Evolutionary conservation across 352 stramenopile genomes (phyloP), one percentile per base, ranked within the genome.

Genomic region (Pythium biforme): DNA sequence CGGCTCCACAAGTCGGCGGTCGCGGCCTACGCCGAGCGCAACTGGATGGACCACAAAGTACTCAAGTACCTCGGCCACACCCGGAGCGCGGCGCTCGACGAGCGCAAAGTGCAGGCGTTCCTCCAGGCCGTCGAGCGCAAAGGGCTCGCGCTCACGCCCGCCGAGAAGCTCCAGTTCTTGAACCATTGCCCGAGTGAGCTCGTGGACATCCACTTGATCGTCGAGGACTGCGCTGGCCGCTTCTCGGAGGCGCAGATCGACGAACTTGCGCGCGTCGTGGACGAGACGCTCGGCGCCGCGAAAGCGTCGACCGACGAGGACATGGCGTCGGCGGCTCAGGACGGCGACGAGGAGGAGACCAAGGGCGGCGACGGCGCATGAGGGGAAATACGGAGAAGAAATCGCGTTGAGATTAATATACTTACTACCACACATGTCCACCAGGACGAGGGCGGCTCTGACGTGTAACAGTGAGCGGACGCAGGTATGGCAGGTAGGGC

Each of bases 21-120:
- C 55, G 77, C 83, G 43, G 79, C 81, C 56, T 92, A 94, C 62
- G 83, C 86, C 9, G 86, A 94, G 70, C 80, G 86, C 73, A 92
- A 92, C 73, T 94, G 86, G 86, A 91, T 94, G 79, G 83, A 94
- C 78, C 84, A 92, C 75, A 94, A 94, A 68, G 80, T 94, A 69
- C 78, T 92, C 76, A 94, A 92, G 70, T 92, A 90, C 70, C 74
- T 94, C 25, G 82, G 77, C 33, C 81, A 93, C 66, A 87, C 81
- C 51, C 68, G 77, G 60, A 79, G 79, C 70, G 77, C 79, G 27
- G 69, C 66, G 25, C 65, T 94, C 22, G 79, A 68, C 52, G 55
- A 75, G 45, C 72, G 65, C 52, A 73, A 74, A 51, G 78, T 89
- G 51, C 77, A 87, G 50, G 66, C 77, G 37, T 92, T 92, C 55